Conservation (phyloP, 169 alveolate species). For the Besnoitia besnoiti region DNA sequence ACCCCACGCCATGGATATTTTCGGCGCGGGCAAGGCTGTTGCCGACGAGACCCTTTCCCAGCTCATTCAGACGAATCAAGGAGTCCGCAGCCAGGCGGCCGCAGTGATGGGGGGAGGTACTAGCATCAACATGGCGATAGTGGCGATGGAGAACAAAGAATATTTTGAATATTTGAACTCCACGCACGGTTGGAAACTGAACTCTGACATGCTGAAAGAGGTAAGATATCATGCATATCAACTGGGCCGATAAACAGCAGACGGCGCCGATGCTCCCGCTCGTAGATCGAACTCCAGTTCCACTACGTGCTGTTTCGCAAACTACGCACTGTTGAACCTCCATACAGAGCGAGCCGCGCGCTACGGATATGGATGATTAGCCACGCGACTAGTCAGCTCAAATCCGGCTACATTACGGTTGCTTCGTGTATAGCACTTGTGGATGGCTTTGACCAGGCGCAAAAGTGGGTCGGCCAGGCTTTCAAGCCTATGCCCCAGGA, state of each 20-base stretch:
- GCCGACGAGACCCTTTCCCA: slow-evolving; percentile 74
- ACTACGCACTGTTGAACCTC: too few relatives aligned
- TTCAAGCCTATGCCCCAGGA: slow-evolving; percentile 37
- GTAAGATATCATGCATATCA: not conserved
- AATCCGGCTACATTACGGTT: too few relatives aligned
- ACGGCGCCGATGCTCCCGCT: too few relatives aligned
- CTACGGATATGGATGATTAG: too few relatives aligned
- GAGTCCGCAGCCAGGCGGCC: slow-evolving; percentile 76
- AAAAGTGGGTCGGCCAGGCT: not conserved
- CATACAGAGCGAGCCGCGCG: too few relatives aligned
- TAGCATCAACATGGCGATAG: slow-evolving; percentile 76
- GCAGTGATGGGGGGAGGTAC: slow-evolving; percentile 80
- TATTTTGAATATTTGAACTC: not conserved
- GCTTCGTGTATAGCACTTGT: not conserved
- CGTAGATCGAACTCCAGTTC: too few relatives aligned
- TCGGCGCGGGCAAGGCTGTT: slow-evolving; percentile 77
- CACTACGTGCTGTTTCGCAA: too few relatives aligned
- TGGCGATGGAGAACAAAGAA: slow-evolving; percentile 66
- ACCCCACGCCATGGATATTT: slow-evolving; percentile 66
- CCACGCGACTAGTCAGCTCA: too few relatives aligned
- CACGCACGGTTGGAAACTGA: slow-evolving; percentile 9
- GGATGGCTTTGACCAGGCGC: slow-evolving; percentile 7
- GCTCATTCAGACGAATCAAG: slow-evolving; percentile 73
- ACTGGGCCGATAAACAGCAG: not conserved
- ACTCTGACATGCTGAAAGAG: not conserved